Conservation (phyloP, 305 asterid genomes). For the Euphrasia arctica region DNA sequence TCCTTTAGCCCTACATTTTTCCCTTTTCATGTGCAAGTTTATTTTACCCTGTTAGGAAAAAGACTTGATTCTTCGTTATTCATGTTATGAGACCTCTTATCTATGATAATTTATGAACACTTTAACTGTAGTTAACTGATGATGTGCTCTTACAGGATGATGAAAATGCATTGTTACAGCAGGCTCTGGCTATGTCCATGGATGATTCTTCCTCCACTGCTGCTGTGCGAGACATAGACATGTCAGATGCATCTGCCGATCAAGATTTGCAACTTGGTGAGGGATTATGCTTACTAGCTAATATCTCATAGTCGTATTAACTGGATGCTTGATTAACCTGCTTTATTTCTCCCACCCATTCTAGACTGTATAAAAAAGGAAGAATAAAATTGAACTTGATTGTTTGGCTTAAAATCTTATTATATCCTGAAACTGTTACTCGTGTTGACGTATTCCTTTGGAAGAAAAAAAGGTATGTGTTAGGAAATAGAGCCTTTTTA, state of each 20-base stretch:
- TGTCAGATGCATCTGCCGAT: slow-evolving; percentile 72
- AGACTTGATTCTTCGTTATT: slow-evolving; percentile 16
- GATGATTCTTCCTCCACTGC: slow-evolving; percentile 46
- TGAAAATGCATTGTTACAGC: slow-evolving; percentile 62
- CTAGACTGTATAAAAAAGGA: not conserved
- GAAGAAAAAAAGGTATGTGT: not conserved
- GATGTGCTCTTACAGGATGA: slow-evolving; percentile 43
- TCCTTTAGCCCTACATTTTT: slow-evolving; percentile 3
- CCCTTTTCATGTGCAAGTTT: slow-evolving; percentile 1
- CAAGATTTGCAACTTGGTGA: slow-evolving; percentile 63
- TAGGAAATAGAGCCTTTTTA: not conserved
- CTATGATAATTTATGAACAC: not conserved
- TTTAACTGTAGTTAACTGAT: slow-evolving; percentile 17
- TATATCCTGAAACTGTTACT: not conserved
- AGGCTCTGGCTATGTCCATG: slow-evolving; percentile 72
- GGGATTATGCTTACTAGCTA: slow-evolving; percentile 17
- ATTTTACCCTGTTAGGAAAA: slow-evolving; percentile 5
- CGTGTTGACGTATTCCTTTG: not conserved
- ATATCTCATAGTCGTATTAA: not conserved
- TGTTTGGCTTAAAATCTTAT: not conserved
- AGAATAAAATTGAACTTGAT: not conserved
- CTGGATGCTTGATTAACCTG: not conserved
- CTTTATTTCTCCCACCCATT: not conserved
- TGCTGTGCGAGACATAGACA: slow-evolving; percentile 48
- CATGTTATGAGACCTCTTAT: slow-evolving; percentile 15